Evolutionary conservation across 129 eudicot genomes (phyloP), one percentile per base, ranked within the genome.

Genomic region (Calendula officinalis): DNA sequence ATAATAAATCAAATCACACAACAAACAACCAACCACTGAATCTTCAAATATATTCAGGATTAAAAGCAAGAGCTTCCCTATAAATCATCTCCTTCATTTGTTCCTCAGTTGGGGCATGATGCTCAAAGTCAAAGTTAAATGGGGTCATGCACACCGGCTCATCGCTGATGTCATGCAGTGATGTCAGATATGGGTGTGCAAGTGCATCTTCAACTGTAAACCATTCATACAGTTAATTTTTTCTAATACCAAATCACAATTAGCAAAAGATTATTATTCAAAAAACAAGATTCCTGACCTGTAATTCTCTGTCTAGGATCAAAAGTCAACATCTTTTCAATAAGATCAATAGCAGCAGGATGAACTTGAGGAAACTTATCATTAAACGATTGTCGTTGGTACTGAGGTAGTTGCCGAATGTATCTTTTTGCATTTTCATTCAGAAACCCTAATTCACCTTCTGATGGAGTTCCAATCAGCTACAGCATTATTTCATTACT

Each of bases 381-480:
- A 47, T 66, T 62, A 60, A 91, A 71, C 27, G 98, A 88, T 61
- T 87, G 96, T 15, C 90, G 85, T 15, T 50, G 84, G 55, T 80
- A 78, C 60, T 71, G 84, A 40, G 82, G 81, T 47, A 84, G 85
- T 74, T 87, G 94, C n/a, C 96, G 71, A 70, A 91, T 84, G 77
- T 91, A 91, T 81, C 86, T 71, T 71, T 87, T 91, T 27, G 94
- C 96, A 71, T 84, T 79, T 67, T 91, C 94, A 70, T 80, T 87
- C 16, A 91, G 57, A 75, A 81, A 85, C 35, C 83, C 98, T 63
- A 91, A 45, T 57, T 91, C 98, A 15, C 86, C 75, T 78, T 91
- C 98, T 32, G 98, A 82, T 30, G 98, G 98, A 37, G 94, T 87
- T 47, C 98, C 98, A 66, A 91, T 82, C 45, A 91, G 75, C 98